Base-by-base conservation (phyloP, 805 yeast species). In the Wickerhamomyces mucosus region DNA sequence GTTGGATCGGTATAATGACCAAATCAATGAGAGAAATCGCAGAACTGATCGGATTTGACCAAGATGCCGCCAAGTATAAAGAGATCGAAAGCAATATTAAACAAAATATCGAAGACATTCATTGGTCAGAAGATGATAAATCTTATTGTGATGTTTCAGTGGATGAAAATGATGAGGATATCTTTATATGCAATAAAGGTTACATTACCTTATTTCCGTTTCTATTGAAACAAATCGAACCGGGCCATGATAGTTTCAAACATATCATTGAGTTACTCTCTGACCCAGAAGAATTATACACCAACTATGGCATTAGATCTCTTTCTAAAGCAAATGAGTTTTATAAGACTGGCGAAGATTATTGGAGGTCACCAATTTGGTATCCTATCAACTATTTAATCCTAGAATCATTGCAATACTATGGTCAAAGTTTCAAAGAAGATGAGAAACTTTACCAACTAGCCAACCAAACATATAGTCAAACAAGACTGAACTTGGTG, bases 361-460 rank as follows among this genome's bases (percentile, higher is more conserved):
- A 92, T 59, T 92, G 98, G 98, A 71, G 95, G 40, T 92, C 96
- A 1, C 84, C 94, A 14, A 67, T 92, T 18, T 92, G 97, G 97
- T 64, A 86, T 44, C 82, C 86, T 53, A 81, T 92, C 48, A 92
- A 92, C 59, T 89, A 85, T 49, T 59, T 92, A 54, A 63, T 78
- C 5, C 61, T 92, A 26, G 92, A 85, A 32, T 69, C 82, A 5
- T 60, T 92, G 39, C 53, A 61, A 20, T 58, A 73, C 51, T 89
- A 88, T 48, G 48, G 46, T 3, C 50, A 30, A 5, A 38, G 42
- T 26, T 47, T 40, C 3, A 34, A 38, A 2, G 47, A 66, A 2
- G 58, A 53, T 5, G 41, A 43, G 1, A 49, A 51, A 12, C 48
- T 57, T 3, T 33, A 31, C n/a, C 27, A 28, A 10, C 43, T 46